Evolutionary conservation across 2,329 filamentous ascomycete species (phyloP).

Genomic region (Colletotrichum sansevieriae): DNA sequence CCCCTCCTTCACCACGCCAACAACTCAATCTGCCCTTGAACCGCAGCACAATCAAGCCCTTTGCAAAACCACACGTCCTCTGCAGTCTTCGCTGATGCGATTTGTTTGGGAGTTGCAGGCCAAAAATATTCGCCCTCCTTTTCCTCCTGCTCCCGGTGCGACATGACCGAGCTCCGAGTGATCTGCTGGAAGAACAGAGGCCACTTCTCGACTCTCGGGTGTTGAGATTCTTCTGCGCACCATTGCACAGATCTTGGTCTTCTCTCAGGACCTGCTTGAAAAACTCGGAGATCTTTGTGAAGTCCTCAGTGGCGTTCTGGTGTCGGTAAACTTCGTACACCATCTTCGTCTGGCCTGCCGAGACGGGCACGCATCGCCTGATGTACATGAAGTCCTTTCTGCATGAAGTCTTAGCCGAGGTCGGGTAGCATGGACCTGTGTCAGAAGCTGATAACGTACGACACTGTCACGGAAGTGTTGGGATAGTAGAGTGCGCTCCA

Average conservation of each 20-base stretch:
- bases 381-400: too few species aligned
- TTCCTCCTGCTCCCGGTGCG: neutral
- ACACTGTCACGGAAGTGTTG: too few species aligned
- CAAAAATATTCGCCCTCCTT: neutral
- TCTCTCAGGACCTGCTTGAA: constrained; percentile 66
- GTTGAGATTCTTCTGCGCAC: constrained; percentile 64
- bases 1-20: neutral
- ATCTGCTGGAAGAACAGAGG: constrained; percentile 6
- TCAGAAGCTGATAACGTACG: too few species aligned
- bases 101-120: neutral
- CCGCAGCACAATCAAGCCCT: neutral
- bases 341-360: too few species aligned
- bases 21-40: neutral
- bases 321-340: too few species aligned
- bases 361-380: too few species aligned
- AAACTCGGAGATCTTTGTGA: too few species aligned
- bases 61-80: neutral
- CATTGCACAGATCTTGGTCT: constrained; percentile 64
- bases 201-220: constrained; percentile 43
- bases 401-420: too few species aligned
- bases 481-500: too few species aligned
- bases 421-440: too few species aligned
- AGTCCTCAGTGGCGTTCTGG: too few species aligned
- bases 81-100: neutral
- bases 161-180: fast-evolving